Evolutionary conservation across 2,329 filamentous ascomycete genomes (phyloP).

Genomic region (Canariomyces notabilis): DNA sequence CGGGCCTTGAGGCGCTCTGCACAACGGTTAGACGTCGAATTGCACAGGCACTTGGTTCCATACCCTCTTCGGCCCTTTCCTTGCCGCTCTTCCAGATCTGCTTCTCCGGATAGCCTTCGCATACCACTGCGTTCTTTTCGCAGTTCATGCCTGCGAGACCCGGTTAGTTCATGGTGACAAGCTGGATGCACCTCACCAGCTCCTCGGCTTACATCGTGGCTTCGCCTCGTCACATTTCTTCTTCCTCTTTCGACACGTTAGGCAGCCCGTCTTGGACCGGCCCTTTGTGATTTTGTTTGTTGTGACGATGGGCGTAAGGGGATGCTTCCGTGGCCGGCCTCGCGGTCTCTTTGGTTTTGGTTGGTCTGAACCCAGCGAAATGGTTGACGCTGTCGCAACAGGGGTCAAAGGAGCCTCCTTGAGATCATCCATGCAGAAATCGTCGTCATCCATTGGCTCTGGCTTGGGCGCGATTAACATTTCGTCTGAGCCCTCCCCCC

Average conservation of each 20-base stretch:
- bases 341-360: conserved; percentile 60
- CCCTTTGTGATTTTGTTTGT: conserved; percentile 73
- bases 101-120: conserved; percentile 84
- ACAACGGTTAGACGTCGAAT: conserved; percentile 6
- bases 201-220: conserved; percentile 52
- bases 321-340: conserved; percentile 78
- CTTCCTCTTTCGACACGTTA: conserved; percentile 63
- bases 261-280: conserved; percentile 63
- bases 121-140: conserved; percentile 88
- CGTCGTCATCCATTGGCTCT: conserved; percentile 52
- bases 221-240: conserved; percentile 70
- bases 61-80: conserved; percentile 67
- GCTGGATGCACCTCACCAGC: not conserved
- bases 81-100: conserved; percentile 83
- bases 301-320: conserved; percentile 52
- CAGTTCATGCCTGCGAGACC: conserved; percentile 67
- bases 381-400: conserved; percentile 19
- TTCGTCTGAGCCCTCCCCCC: conserved; percentile 45
- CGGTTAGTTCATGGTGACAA: conserved; percentile 8
- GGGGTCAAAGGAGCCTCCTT: conserved; percentile 39
- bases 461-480: conserved; percentile 48
- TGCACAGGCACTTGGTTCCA: conserved; percentile 13
- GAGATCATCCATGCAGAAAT: conserved; percentile 49
- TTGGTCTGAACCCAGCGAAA: conserved; percentile 23
- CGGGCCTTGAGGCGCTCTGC: conserved; percentile 45